Evolutionary conservation across 108 stramenopile species (phyloP), one percentile per base, ranked within the genome.

Genomic region (Seminavis robusta): DNA sequence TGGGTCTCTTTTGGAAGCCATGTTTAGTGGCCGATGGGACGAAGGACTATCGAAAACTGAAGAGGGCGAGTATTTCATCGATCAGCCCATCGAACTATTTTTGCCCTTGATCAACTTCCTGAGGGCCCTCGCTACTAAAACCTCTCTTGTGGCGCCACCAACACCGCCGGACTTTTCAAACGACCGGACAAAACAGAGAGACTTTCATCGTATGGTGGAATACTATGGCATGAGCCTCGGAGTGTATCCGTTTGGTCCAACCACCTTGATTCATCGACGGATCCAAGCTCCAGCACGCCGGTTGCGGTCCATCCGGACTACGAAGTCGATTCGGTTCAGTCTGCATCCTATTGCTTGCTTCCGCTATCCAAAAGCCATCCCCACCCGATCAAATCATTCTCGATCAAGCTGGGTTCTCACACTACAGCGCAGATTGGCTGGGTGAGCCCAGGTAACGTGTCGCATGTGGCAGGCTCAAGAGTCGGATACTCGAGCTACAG

Each of bases 121-220:
- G 6, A 36, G 75, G 31, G 65, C 70, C 1, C 60, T 59, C 26
- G 34, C 64, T 15, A 63, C 56, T 21, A 66, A 62, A 27, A 72
- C 75, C 4, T 28, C 55, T 20, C 27, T 72, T 9, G 71, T 47
- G 11, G 66, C 71, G 19, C 65, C 65, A 2, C 69, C 68, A 1
- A 72, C 64, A 24, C 61, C 59, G 13, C 69, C 69, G 26, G 48
- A 58, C 30, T 57, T 71, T 20, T 56, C 60, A 25, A 62, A 61
- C 25, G 63, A 62, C 17, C 0, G n/a, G 37, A 51, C 38, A 10
- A 33, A 52, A 47, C 32, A 47, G 33, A 29, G 64, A 34, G 56
- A 79, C 48, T 79, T 79, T 34, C 50, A 71, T 29, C 69, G 77
- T 25, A 79, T 79, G 77, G 73, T 79, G 6, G 77, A 79, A 56